These are phyloP conservation scores for Tieghemostelium lacteum DNA, from an alignment of 78 protist genomes.

Conservation along the genomic window DNA sequence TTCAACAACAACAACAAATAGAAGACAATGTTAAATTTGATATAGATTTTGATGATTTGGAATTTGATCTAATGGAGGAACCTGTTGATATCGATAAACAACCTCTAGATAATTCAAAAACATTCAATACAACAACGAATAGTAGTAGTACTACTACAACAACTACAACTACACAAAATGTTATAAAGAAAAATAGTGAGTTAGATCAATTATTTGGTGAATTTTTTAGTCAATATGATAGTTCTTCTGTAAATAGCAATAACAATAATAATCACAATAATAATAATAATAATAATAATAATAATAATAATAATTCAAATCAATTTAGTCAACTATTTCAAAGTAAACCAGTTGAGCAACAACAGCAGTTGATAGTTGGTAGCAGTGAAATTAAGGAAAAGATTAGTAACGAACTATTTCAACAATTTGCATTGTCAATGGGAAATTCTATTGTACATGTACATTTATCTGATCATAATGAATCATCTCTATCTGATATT, in stretches of 20 bases:
- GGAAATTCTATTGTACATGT: conserved; percentile 8
- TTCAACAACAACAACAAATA: too few species aligned
- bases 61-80: too few species aligned
- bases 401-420: conserved; percentile 27
- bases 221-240: conserved; percentile 14
- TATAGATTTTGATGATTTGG: background rate
- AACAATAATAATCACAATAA: background rate
- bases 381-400: conserved; percentile 11
- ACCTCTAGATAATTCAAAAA: too few species aligned
- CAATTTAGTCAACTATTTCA: background rate
- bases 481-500: background rate
- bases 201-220: conserved; percentile 12
- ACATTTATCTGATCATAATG: background rate
- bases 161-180: background rate
- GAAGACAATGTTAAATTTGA: background rate
- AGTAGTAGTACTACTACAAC: too few species aligned
- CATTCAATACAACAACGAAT: too few species aligned
- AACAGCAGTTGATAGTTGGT: background rate
- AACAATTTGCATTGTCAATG: conserved; percentile 9
- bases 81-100: too few species aligned
- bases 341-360: too few species aligned
- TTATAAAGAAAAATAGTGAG: background rate
- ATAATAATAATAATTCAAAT: too few species aligned
- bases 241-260: background rate
- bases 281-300: background rate